phyloP scores from a whole-genome alignment of 352 stramenopile genomes.

The Phytophthora fragariaefolia region DNA sequence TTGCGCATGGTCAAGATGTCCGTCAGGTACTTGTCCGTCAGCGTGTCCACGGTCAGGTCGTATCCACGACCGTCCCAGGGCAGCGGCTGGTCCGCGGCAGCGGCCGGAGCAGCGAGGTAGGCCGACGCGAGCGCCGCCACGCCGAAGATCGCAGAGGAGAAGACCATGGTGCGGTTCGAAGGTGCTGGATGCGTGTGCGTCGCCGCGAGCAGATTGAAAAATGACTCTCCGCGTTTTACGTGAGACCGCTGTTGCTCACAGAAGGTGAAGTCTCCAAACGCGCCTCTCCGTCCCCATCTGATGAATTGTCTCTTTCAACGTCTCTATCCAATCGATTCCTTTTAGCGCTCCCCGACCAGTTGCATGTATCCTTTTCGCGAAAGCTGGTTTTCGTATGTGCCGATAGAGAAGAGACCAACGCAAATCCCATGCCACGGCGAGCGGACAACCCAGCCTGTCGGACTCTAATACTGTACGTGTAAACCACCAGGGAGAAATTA shows the following conservation, averaged over 20 bases:
- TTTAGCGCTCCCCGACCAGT: too few relatives aligned
- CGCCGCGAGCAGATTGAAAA: slow-evolving; percentile 24
- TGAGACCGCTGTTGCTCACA: background rate
- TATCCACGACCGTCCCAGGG: slow-evolving; percentile 62
- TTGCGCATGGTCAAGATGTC: slow-evolving; percentile 71
- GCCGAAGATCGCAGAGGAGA: slow-evolving; percentile 40
- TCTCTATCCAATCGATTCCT: too few relatives aligned
- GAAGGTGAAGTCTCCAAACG: background rate
- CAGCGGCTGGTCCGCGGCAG: slow-evolving; percentile 36
- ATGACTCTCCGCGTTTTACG: slow-evolving; percentile 10
- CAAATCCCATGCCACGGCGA: too few relatives aligned
- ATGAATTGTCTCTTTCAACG: too few relatives aligned
- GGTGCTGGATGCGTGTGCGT: background rate
- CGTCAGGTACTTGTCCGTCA: slow-evolving; percentile 63
- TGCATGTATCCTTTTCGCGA: too few relatives aligned
- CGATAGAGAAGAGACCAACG: too few relatives aligned
- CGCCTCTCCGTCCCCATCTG: background rate
- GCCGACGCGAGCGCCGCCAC: slow-evolving; percentile 33
- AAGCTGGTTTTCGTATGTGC: too few relatives aligned
- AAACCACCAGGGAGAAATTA: too few relatives aligned
- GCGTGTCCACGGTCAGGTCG: slow-evolving; percentile 59
- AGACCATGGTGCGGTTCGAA: slow-evolving; percentile 25
- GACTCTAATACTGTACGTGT: too few relatives aligned
- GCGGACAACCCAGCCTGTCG: too few relatives aligned
- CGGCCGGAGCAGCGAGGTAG: slow-evolving; percentile 18